Conservation (phyloP, 768 basidiomycete species). For the Leucosporidium scottii region DNA sequence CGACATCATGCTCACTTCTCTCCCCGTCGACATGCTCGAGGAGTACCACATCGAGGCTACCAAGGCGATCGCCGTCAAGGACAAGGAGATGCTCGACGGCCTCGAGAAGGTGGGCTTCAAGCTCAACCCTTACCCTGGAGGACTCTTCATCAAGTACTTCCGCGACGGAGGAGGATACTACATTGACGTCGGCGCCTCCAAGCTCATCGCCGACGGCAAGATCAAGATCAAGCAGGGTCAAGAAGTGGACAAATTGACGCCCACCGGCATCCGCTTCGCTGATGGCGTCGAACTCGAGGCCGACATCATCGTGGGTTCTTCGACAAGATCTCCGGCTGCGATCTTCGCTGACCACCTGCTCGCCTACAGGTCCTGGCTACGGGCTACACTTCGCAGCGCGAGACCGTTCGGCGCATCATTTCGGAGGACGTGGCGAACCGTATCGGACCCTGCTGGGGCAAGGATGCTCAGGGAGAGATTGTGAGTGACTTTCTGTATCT, state of each 20-base stretch:
- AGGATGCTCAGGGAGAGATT: slow-evolving; percentile 42
- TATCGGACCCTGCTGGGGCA: slow-evolving; percentile 40
- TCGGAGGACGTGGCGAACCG: slow-evolving; percentile 39
- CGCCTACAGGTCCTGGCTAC: slow-evolving; percentile 22
- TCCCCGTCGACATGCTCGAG: slow-evolving; percentile 43
- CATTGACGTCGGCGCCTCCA: slow-evolving; percentile 29
- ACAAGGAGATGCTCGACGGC: slow-evolving; percentile 53
- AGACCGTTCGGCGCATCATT: slow-evolving; percentile 39
- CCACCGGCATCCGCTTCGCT: slow-evolving; percentile 47
- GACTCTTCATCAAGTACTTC: slow-evolving; percentile 36
- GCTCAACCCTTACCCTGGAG: slow-evolving; percentile 31
- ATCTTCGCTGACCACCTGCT: not conserved
- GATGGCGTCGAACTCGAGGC: slow-evolving; percentile 45
- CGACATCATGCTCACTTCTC: slow-evolving; percentile 49
- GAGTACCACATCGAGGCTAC: slow-evolving; percentile 33
- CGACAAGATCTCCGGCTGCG: not conserved
- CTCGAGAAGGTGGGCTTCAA: slow-evolving; percentile 57
- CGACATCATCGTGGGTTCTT: slow-evolving; percentile 52
- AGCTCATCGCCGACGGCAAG: slow-evolving; percentile 49
- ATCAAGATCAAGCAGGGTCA: slow-evolving; percentile 63
- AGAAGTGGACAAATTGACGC: slow-evolving; percentile 49
- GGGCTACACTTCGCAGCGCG: slow-evolving; percentile 27
- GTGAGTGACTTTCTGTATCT: not conserved
- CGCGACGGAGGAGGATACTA: slow-evolving; percentile 36
- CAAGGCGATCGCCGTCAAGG: slow-evolving; percentile 50